These are phyloP conservation scores for Corchorus olitorius DNA, from an alignment of 345 rosid genomes.

Conservation along the genomic window DNA sequence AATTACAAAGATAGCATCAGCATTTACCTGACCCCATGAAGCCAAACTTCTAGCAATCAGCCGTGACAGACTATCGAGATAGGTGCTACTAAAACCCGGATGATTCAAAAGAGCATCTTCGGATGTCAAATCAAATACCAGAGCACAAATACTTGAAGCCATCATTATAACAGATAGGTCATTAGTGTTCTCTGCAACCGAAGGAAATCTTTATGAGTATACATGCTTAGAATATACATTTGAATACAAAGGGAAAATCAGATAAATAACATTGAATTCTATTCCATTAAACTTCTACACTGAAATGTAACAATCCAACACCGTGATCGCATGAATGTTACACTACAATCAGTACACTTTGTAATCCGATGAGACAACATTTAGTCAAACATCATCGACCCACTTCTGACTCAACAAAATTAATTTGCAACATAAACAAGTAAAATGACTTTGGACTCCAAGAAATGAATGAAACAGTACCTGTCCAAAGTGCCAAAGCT, in stretches of 20 bases:
- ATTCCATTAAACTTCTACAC: background rate
- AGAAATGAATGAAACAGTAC: slow-evolving; percentile 31
- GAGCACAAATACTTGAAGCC: slow-evolving; percentile 79
- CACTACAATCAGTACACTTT: background rate
- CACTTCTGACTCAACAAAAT: background rate
- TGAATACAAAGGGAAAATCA: background rate
- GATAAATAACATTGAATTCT: background rate
- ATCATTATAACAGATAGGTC: slow-evolving; percentile 60
- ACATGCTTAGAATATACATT: background rate
- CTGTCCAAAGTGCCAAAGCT: slow-evolving; percentile 75
- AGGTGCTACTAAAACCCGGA: slow-evolving; percentile 40
- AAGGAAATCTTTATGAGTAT: background rate
- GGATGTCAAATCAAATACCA: slow-evolving; percentile 69
- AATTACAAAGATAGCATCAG: background rate
- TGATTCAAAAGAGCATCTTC: slow-evolving; percentile 68
- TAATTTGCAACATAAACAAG: background rate
- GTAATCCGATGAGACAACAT: background rate
- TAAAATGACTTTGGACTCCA: background rate
- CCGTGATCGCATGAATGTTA: too few relatives aligned
- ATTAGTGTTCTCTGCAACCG: slow-evolving; percentile 43
- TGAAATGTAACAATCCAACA: too few relatives aligned
- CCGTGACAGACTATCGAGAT: slow-evolving; percentile 41
- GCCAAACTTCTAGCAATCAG: slow-evolving; percentile 65
- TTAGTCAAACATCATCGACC: background rate
- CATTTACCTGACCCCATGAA: slow-evolving; percentile 25